Conservation (phyloP, 345 rosid genomes). For the Conringia planisiliqua region DNA sequence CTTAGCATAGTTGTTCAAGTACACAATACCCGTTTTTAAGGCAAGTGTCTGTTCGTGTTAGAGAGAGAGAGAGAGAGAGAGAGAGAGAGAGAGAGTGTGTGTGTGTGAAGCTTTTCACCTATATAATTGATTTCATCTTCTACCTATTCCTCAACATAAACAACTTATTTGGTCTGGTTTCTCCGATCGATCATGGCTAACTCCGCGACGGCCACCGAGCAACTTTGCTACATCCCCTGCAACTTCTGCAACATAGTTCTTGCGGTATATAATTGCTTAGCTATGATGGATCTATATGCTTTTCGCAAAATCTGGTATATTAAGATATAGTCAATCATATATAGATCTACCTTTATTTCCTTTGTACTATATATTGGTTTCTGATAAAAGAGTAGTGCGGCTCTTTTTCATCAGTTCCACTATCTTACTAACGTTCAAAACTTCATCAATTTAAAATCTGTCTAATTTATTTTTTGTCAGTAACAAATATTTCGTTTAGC, state of each 20-base stretch:
- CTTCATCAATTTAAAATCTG: background rate
- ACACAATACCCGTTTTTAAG: slow-evolving; percentile 28
- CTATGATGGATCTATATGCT: slow-evolving; percentile 35
- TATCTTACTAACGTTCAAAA: slow-evolving; percentile 23
- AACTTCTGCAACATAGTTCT: slow-evolving; percentile 97
- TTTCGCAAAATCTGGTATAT: background rate
- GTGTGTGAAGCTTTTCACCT: slow-evolving; percentile 12
- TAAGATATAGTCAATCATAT: slow-evolving; percentile 3
- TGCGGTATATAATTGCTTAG: slow-evolving; percentile 53
- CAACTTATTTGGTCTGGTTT: background rate
- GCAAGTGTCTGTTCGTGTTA: slow-evolving; percentile 12
- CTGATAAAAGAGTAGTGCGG: slow-evolving; percentile 27
- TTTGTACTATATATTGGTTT: slow-evolving; percentile 16
- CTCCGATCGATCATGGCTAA: slow-evolving; percentile 22
- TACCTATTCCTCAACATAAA: slow-evolving; percentile 11
- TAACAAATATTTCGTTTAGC: slow-evolving; percentile 20
- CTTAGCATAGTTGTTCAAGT: slow-evolving; percentile 16
- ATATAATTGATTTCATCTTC: slow-evolving; percentile 21
- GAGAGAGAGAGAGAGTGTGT: background rate
- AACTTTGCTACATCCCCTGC: slow-evolving; percentile 99
- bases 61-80: slow-evolving; percentile 1
- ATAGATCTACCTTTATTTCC: slow-evolving; percentile 21
- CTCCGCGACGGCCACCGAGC: slow-evolving; percentile 47
- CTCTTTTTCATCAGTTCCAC: slow-evolving; percentile 30
- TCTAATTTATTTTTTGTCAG: slow-evolving; percentile 6